These are phyloP conservation scores for Panus rudis DNA, from an alignment of 768 basidiomycete species.

Conservation along the genomic window DNA sequence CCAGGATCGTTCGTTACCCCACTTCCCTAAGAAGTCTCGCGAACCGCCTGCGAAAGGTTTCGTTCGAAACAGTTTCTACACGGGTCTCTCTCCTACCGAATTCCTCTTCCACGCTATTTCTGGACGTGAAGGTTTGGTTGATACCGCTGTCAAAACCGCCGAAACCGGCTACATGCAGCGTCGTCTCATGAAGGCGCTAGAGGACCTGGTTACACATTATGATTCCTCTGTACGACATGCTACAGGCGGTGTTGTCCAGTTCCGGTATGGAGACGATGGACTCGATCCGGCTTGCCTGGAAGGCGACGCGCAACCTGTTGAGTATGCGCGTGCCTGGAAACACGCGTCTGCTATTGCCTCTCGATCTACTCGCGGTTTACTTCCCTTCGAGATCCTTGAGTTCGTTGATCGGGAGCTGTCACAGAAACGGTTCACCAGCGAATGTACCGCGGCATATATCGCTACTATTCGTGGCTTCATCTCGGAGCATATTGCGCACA, in stretches of 20 bases:
- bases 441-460: conserved; percentile 68
- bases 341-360: conserved; percentile 69
- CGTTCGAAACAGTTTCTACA: conserved; percentile 95
- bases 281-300: conserved; percentile 95
- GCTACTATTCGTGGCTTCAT: conserved; percentile 68
- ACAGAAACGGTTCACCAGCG: conserved; percentile 50
- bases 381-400: conserved; percentile 83
- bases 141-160: conserved; percentile 99
- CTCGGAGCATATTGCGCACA: conserved; percentile 52
- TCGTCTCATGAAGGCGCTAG: conserved; percentile 96
- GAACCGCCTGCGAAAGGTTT: conserved; percentile 98
- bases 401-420: conserved; percentile 60
- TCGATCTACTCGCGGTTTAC: conserved; percentile 52
- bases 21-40: conserved; percentile 95
- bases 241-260: conserved; percentile 92
- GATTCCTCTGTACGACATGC: conserved; percentile 95
- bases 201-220: conserved; percentile 94
- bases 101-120: conserved; percentile 99
- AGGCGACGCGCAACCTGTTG: conserved; percentile 91
- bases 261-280: conserved; percentile 94
- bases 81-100: conserved; percentile 86
- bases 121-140: conserved; percentile 95
- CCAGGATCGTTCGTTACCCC: conserved; percentile 97
- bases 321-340: conserved; percentile 79
- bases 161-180: conserved; percentile 99